Evolutionary conservation across 2,329 filamentous ascomycete species (phyloP).

Genomic region (Pseudocercospora fuligena): DNA sequence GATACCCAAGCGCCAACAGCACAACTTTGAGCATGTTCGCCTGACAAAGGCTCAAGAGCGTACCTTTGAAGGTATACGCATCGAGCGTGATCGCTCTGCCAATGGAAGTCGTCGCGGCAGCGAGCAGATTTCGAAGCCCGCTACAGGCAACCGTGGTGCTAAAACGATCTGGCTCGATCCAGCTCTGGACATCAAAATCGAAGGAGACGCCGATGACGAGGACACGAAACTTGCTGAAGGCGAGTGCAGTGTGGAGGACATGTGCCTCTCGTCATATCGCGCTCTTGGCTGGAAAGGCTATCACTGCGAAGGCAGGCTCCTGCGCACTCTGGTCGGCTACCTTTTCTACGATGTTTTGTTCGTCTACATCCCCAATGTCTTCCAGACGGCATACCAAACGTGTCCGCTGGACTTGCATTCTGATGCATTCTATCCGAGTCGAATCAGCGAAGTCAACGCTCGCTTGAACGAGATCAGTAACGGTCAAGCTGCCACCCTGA

Average conservation of each 20-base stretch:
- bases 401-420: constrained; percentile 92
- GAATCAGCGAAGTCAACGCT: constrained; percentile 88
- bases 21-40: constrained; percentile 87
- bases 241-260: constrained; percentile 87
- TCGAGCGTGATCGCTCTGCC: constrained; percentile 52
- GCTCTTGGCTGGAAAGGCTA: constrained; percentile 89
- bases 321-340: constrained; percentile 82
- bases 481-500: constrained; percentile 70
- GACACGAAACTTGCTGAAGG: constrained; percentile 47
- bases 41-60: constrained; percentile 77
- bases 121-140: constrained; percentile 39
- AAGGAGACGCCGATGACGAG: constrained; percentile 14
- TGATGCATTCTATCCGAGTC: constrained; percentile 84
- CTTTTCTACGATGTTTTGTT: constrained; percentile 95
- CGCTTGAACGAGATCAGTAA: constrained; percentile 87
- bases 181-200: constrained; percentile 16
- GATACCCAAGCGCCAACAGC: constrained; percentile 82
- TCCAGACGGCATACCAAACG: constrained; percentile 93
- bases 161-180: constrained; percentile 89
- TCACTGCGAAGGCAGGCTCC: constrained; percentile 87
- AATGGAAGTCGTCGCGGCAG: constrained; percentile 35
- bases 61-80: constrained; percentile 74
- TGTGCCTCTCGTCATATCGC: constrained; percentile 89
- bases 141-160: constrained; percentile 52
- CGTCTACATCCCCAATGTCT: constrained; percentile 92